Conservation (phyloP, 768 basidiomycete genomes). For the Collybiopsis luxurians region DNA sequence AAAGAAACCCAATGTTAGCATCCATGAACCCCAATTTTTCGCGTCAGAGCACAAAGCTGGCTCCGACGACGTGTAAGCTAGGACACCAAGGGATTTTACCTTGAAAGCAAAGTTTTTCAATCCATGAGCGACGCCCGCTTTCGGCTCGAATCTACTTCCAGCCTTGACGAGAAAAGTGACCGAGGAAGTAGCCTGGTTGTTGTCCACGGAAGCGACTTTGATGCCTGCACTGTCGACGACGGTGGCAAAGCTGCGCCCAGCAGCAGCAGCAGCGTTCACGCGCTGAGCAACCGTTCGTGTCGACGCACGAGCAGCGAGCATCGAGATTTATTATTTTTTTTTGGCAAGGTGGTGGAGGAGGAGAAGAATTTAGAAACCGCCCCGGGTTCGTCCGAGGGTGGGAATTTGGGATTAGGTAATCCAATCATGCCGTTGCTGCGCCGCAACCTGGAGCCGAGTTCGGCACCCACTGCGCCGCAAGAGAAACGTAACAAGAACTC, state of each 20-base stretch:
- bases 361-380: constrained; percentile 17
- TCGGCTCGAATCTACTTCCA: constrained; percentile 84
- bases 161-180: constrained; percentile 93
- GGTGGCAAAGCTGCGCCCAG: constrained; percentile 77
- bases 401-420: not conserved
- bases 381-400: constrained; percentile 6
- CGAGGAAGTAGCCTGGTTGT: constrained; percentile 78
- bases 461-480: too few species aligned
- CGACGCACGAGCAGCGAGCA: constrained; percentile 65
- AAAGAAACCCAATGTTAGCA: not conserved
- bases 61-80: too few species aligned
- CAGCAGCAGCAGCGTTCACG: constrained; percentile 33
- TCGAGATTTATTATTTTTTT: too few species aligned
- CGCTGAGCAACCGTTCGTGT: constrained; percentile 50
- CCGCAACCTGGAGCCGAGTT: too few species aligned
- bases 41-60: too few species aligned
- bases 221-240: constrained; percentile 77
- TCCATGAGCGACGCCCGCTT: constrained; percentile 88
- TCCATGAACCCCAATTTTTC: too few species aligned
- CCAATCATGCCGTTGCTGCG: too few species aligned
- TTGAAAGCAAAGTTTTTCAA: constrained; percentile 99
- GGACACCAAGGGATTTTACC: too few species aligned
- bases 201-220: constrained; percentile 84
- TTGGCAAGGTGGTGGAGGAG: too few species aligned
- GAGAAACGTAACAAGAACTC: too few species aligned